Percentiles rank a stretch among this genome's conserved stretches.
phyloP scores from a whole-genome alignment of 2,329 filamentous ascomycete species.

The Beauveria rudraprayagi region DNA sequence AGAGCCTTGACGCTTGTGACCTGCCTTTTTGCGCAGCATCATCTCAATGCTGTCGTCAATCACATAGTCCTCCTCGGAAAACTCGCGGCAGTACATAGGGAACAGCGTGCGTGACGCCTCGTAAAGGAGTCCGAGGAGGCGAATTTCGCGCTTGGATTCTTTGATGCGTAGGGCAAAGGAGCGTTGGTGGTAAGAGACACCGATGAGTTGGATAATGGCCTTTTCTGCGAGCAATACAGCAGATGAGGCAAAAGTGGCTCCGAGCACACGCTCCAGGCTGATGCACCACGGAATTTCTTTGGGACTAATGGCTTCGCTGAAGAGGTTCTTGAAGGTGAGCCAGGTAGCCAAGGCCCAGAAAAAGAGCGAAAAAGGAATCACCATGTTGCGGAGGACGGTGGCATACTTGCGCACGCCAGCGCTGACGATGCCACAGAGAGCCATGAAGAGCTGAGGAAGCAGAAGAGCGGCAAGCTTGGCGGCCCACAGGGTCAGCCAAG shows the following conservation, averaged over 20 bases:
- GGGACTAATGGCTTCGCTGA: constrained; percentile 22
- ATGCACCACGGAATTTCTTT: constrained; percentile 42
- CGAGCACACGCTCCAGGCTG: constrained; percentile 57
- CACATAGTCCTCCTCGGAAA: constrained; percentile 82
- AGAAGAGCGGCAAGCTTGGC: constrained; percentile 57
- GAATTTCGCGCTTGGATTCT: constrained; percentile 79
- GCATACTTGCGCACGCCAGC: constrained; percentile 64
- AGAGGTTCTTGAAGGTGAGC: constrained; percentile 53
- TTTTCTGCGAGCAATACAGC: constrained; percentile 70
- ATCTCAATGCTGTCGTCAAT: constrained; percentile 80
- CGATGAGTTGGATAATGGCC: constrained; percentile 71
- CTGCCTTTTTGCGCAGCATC: constrained; percentile 49
- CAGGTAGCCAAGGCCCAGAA: constrained; percentile 59
- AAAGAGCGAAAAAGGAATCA: constrained; percentile 59
- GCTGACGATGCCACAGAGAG: constrained; percentile 61
- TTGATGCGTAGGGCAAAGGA: constrained; percentile 79
- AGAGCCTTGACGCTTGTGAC: constrained; percentile 45
- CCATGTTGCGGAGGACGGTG: constrained; percentile 53
- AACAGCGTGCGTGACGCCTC: constrained; percentile 85
- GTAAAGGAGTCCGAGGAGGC: constrained; percentile 75
- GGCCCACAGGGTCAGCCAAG: constrained; percentile 60
- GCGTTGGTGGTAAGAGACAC: constrained; percentile 76
- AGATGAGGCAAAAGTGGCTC: constrained; percentile 58
- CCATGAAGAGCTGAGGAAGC: constrained; percentile 57
- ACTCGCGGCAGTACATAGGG: constrained; percentile 86